Evolutionary conservation across 163 green algal species (phyloP).

Genomic region (Smithsoniella earleae): DNA sequence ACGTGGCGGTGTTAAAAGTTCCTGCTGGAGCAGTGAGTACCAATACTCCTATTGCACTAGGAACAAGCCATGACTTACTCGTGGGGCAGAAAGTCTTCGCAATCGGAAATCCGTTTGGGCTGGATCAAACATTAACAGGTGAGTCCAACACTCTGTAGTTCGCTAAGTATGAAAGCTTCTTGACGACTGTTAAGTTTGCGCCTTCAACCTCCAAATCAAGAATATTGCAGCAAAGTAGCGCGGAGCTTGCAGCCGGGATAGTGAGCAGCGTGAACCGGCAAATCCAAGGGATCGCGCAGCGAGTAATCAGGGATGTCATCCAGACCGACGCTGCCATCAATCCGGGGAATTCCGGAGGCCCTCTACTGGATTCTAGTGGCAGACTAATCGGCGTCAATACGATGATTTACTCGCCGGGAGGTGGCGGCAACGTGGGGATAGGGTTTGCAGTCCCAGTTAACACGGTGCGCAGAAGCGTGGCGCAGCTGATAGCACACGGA

Average conservation of each 20-base stretch:
- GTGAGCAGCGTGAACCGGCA: slow-evolving; percentile 2
- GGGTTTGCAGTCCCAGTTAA: slow-evolving; percentile 29
- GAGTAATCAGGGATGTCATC: slow-evolving; percentile 26
- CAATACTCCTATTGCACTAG: slow-evolving; percentile 44
- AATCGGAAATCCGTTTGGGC: slow-evolving; percentile 77
- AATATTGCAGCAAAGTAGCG: too few species aligned
- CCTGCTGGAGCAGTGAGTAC: background rate
- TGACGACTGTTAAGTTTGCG: background rate
- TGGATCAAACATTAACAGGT: slow-evolving; percentile 70
- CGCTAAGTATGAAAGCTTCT: slow-evolving; percentile 2
- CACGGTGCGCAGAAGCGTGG: slow-evolving; percentile 8
- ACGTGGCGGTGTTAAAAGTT: slow-evolving; percentile 61
- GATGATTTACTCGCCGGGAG: slow-evolving; percentile 28
- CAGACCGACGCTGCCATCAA: slow-evolving; percentile 60
- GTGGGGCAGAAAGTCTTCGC: slow-evolving; percentile 76
- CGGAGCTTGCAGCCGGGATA: background rate
- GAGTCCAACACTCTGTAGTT: background rate
- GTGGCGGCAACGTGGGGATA: slow-evolving; percentile 27
- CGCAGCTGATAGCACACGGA: slow-evolving; percentile 17
- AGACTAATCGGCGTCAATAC: slow-evolving; percentile 58
- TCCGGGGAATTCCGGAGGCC: slow-evolving; percentile 50
- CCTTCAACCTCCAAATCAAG: too few species aligned
- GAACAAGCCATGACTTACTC: slow-evolving; percentile 50
- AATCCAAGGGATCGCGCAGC: background rate
- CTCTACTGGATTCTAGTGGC: slow-evolving; percentile 53